These are phyloP conservation scores for Astrothelium subdiscretum DNA, from an alignment of 495 filamentous ascomycete genomes.

Conservation along the genomic window DNA sequence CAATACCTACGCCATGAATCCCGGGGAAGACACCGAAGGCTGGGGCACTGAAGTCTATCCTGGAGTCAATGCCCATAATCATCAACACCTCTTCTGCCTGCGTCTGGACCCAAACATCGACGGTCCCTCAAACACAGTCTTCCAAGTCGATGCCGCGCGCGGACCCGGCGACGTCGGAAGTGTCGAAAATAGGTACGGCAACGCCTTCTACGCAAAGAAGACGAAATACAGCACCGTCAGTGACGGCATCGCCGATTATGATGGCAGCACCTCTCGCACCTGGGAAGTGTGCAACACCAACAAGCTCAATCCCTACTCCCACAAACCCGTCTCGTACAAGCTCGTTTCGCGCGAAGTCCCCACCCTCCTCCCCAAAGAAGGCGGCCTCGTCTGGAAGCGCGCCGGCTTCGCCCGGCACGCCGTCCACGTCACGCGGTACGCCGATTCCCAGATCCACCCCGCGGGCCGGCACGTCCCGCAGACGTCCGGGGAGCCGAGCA, in stretches of 20 bases:
- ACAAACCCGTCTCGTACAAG: constrained; percentile 84
- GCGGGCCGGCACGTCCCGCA: constrained; percentile 91
- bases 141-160: constrained; percentile 62
- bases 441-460: constrained; percentile 78
- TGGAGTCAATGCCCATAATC: constrained; percentile 74
- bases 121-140: constrained; percentile 74
- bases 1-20: constrained; percentile 80
- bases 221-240: constrained; percentile 64
- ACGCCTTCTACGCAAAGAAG: constrained; percentile 87
- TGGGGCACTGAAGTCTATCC: constrained; percentile 94
- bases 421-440: constrained; percentile 84
- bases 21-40: constrained; percentile 72
- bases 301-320: constrained; percentile 73
- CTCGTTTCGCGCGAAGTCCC: constrained; percentile 80
- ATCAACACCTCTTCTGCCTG: constrained; percentile 93
- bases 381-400: constrained; percentile 82
- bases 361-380: constrained; percentile 66
- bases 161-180: constrained; percentile 62
- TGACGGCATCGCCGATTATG: constrained; percentile 70
- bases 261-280: constrained; percentile 64
- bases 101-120: constrained; percentile 85
- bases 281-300: constrained; percentile 88
- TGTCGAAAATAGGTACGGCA: constrained; percentile 79
- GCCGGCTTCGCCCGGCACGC: constrained; percentile 85
- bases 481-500: constrained; percentile 73